These are phyloP conservation scores for Trypethelium eluteriae DNA, from an alignment of 495 filamentous ascomycete species.

Conservation along the genomic window DNA sequence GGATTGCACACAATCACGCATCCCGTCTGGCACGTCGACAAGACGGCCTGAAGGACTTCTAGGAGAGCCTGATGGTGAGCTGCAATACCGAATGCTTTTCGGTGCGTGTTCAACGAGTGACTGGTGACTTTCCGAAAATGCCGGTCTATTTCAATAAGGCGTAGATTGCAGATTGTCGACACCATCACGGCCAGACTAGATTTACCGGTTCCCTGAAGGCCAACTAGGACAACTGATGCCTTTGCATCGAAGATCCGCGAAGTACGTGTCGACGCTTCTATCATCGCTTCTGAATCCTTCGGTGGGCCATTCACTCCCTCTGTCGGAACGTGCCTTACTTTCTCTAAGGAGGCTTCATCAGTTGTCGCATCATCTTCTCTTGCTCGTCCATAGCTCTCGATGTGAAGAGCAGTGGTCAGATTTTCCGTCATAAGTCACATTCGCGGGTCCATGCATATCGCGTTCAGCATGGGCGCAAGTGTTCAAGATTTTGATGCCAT, in stretches of 20 bases:
- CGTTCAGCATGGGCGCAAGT: background rate
- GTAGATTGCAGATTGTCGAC: conserved; percentile 60
- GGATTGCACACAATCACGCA: conserved; percentile 68
- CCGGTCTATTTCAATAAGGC: conserved; percentile 63
- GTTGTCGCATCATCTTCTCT: background rate
- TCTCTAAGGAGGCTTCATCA: background rate
- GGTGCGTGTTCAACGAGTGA: conserved; percentile 51
- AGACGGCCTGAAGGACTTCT: conserved; percentile 56
- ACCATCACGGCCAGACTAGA: conserved; percentile 69
- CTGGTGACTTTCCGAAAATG: conserved; percentile 63
- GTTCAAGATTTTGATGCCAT: background rate
- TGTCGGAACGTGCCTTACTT: background rate
- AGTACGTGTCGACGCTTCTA: background rate
- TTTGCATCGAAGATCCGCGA: conserved; percentile 45
- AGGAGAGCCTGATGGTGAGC: conserved; percentile 56
- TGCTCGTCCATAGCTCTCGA: background rate
- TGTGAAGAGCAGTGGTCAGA: background rate
- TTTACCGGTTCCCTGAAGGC: conserved; percentile 68
- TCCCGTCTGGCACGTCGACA: conserved; percentile 53
- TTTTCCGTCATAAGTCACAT: background rate
- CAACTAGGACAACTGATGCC: conserved; percentile 67
- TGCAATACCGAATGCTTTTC: conserved; percentile 51
- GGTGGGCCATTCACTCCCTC: background rate
- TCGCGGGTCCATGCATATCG: background rate
- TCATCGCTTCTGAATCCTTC: background rate